Conservation (phyloP, 1,284 basidiomycete genomes). For the Cystobasidium slooffiae region DNA sequence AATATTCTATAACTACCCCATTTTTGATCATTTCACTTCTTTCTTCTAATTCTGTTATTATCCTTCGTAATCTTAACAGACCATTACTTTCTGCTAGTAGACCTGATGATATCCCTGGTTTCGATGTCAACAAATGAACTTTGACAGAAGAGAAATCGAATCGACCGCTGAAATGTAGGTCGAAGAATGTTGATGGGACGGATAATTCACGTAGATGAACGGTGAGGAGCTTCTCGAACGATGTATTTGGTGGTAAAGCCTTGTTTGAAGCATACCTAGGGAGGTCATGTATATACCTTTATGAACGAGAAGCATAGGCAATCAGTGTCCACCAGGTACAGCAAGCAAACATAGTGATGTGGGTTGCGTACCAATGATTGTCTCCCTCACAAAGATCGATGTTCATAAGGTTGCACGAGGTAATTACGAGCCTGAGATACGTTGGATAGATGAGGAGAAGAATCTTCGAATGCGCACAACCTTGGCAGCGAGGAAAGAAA, state of each 20-base stretch:
- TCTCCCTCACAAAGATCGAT: constrained; percentile 44
- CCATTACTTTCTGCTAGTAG: constrained; percentile 13
- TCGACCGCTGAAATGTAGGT: constrained; percentile 7
- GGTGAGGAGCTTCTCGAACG: constrained; percentile 40
- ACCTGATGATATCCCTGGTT: constrained; percentile 20
- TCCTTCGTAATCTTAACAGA: constrained; percentile 33
- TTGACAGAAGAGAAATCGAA: constrained; percentile 43
- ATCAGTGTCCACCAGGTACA: background rate
- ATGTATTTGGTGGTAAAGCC: background rate
- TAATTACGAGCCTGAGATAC: constrained; percentile 44
- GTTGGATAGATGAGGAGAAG: constrained; percentile 42
- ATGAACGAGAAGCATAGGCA: background rate
- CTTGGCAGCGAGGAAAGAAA: constrained; percentile 35
- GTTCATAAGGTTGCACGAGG: constrained; percentile 43
- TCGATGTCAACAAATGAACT: constrained; percentile 44
- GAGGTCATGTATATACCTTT: constrained; percentile 45
- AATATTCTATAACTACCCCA: constrained; percentile 39
- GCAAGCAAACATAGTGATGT: background rate
- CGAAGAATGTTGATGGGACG: constrained; percentile 37
- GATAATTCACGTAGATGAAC: constrained; percentile 35
- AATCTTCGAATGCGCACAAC: constrained; percentile 44
- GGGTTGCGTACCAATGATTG: constrained; percentile 41
- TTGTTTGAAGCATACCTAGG: constrained; percentile 20
- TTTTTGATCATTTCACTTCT: constrained; percentile 27
- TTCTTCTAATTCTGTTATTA: constrained; percentile 12